A percentile compares a stretch with the other conserved stretches of the same genome.
These are phyloP conservation scores for Blastomyces gilchristii DNA, from an alignment of 2,329 filamentous ascomycete genomes.

Conservation along the genomic window DNA sequence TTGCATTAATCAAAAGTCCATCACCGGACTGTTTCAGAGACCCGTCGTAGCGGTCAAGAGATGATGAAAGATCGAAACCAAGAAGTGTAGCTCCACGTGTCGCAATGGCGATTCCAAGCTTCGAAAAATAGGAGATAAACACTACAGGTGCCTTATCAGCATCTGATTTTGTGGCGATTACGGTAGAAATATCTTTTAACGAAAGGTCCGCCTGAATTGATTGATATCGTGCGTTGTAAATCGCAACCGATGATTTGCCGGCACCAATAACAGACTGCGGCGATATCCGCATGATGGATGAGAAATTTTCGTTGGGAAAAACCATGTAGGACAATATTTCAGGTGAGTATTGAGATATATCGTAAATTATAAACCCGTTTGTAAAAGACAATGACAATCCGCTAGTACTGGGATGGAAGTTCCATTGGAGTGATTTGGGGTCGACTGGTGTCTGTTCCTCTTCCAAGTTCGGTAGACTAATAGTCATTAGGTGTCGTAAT, in stretches of 20 bases:
- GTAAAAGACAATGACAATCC: constrained; percentile 32
- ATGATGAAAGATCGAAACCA: constrained; percentile 34
- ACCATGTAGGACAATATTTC: constrained; percentile 31
- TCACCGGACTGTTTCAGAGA: constrained; percentile 33
- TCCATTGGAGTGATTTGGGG: constrained; percentile 26
- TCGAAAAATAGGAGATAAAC: constrained; percentile 37
- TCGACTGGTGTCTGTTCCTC: constrained; percentile 20
- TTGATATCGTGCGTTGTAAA: constrained; percentile 40
- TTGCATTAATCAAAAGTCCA: constrained; percentile 34
- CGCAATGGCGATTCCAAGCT: constrained; percentile 35
- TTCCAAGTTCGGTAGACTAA: constrained; percentile 26
- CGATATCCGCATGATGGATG: constrained; percentile 36
- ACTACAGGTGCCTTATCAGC: constrained; percentile 20
- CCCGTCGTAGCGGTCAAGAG: constrained; percentile 21
- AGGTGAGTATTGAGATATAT: constrained; percentile 35
- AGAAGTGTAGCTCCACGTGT: constrained; percentile 33
- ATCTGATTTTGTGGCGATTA: constrained; percentile 17
- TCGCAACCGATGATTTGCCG: constrained; percentile 32
- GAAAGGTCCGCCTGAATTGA: constrained; percentile 36
- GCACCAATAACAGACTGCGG: constrained; percentile 34
- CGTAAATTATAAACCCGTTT: constrained; percentile 33
- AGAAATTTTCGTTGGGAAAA: constrained; percentile 28
- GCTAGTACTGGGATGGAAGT: constrained; percentile 31
- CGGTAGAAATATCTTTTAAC: constrained; percentile 24
- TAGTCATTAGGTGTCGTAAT: constrained; percentile 29